These are phyloP conservation scores for Biscutella laevigata DNA, from an alignment of 441 rosid species.

Conservation along the genomic window DNA sequence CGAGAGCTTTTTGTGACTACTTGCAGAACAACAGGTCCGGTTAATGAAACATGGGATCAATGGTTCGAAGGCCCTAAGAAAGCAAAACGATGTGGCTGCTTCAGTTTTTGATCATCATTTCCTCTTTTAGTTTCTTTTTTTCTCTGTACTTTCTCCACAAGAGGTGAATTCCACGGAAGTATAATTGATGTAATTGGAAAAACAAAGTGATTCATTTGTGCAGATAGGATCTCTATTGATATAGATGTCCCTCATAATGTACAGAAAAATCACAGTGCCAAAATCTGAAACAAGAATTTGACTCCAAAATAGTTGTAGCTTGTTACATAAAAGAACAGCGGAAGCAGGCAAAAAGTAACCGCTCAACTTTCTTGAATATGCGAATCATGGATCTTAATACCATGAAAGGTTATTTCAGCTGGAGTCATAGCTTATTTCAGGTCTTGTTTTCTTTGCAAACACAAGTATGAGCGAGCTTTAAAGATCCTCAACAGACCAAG, in stretches of 20 bases:
- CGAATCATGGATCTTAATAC: constrained; percentile 96
- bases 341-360: constrained; percentile 31
- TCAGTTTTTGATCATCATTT: constrained; percentile 44
- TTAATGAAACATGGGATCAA: constrained; percentile 58
- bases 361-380: constrained; percentile 95
- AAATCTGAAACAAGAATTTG: not conserved
- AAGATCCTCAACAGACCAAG: constrained; percentile 74
- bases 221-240: constrained; percentile 19
- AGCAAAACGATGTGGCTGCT: constrained; percentile 63
- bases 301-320: not conserved
- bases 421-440: constrained; percentile 94
- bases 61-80: constrained; percentile 81
- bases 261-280: constrained; percentile 9
- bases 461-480: constrained; percentile 70
- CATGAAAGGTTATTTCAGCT: constrained; percentile 85
- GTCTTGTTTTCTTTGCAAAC: constrained; percentile 94
- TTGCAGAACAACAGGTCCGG: constrained; percentile 65
- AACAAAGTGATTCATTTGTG: constrained; percentile 32
- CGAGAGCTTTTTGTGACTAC: not conserved
- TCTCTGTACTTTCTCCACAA: not conserved
- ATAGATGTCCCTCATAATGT: not conserved
- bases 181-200: constrained; percentile 11
- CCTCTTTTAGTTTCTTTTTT: not conserved
- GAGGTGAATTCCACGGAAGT: constrained; percentile 1
- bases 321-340: not conserved